Conservation (phyloP, 2,329 filamentous ascomycete species). For the Penicillium psychrosexuale region DNA sequence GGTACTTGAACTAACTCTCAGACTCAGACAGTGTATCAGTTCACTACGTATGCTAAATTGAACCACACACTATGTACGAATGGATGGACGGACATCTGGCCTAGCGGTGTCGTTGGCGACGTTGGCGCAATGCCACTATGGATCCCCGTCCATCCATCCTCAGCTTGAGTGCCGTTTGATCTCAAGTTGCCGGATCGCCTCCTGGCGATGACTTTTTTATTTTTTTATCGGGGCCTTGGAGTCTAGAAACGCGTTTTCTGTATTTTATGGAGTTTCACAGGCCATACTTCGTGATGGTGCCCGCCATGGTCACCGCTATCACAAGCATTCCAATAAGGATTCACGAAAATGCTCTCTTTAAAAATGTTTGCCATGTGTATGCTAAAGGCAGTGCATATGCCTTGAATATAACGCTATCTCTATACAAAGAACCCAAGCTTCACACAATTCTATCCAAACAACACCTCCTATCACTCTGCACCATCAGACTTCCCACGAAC, state of each 20-base stretch:
- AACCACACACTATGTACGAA: too few species aligned
- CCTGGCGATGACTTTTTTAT: not conserved
- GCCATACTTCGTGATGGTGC: too few species aligned
- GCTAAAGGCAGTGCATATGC: not conserved
- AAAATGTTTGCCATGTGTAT: too few species aligned
- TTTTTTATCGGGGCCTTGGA: not conserved
- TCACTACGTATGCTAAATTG: not conserved
- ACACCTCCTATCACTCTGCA: not conserved
- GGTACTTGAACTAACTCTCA: not conserved
- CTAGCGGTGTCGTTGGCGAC: not conserved
- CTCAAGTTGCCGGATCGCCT: not conserved
- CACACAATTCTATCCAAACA: not conserved
- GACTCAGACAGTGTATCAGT: not conserved
- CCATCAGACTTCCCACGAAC: conserved; percentile 12
- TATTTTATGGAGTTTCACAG: too few species aligned
- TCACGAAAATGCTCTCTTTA: too few species aligned
- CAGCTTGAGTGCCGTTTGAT: not conserved
- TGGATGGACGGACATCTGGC: not conserved
- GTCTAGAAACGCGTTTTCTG: too few species aligned
- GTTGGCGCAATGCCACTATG: not conserved
- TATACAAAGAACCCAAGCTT: not conserved
- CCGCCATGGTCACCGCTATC: too few species aligned
- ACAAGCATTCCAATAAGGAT: too few species aligned
- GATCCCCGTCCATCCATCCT: not conserved
- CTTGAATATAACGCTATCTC: not conserved